Base-by-base conservation (phyloP, 2,329 filamentous ascomycete genomes). In the Ophiosphaerella korrae region DNA sequence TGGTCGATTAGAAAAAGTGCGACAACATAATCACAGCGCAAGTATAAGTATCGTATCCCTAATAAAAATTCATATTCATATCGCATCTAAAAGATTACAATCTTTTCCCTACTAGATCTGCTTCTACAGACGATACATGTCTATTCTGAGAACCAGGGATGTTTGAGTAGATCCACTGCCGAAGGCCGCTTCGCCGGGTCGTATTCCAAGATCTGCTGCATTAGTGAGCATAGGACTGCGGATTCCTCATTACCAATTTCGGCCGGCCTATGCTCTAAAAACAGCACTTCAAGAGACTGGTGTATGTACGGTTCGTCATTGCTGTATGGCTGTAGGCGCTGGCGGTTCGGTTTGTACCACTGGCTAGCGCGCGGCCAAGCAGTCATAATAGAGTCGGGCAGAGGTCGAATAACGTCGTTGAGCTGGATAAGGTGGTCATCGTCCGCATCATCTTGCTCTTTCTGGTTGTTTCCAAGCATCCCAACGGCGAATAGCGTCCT, bases 371-470 rank as follows among this genome's bases (percentile, higher is more conserved):
- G 57, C 14, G 51, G 62, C 66, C 64, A 71, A 44, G 54, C 47
- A 29, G 47, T 47, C 39, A 71, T 50, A 33, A 66, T 57, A n/a
- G 24, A 50, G 21, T 69, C 58, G 13, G 66, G 65, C 23, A 72
- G 55, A 32, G 59, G 52, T 8, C 61, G 58, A 38, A 70, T 58
- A 32, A 52, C 39, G 44, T 61, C 50, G 38, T 62, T 63, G 12
- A 70, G 52, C 45, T 62, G 62, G 26, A 48, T 45, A 60, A 71
- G 52, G 57, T 69, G 63, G 41, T 68, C 61, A 45, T 70, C 65
- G 51, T 71, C 62, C 3, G 61, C 55, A 45, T 52, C 50, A 33
- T 57, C 64, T 44, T 57, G n/a, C 38, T 54, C 49, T 50, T 63
- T 37, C 63, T 55, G 45, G 35, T 50, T 37, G 31, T 35, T 13